A percentile compares a stretch with the other conserved stretches of the same genome.
Conservation (phyloP, 108 stramenopile genomes). For the Fragilariopsis cylindrus region DNA sequence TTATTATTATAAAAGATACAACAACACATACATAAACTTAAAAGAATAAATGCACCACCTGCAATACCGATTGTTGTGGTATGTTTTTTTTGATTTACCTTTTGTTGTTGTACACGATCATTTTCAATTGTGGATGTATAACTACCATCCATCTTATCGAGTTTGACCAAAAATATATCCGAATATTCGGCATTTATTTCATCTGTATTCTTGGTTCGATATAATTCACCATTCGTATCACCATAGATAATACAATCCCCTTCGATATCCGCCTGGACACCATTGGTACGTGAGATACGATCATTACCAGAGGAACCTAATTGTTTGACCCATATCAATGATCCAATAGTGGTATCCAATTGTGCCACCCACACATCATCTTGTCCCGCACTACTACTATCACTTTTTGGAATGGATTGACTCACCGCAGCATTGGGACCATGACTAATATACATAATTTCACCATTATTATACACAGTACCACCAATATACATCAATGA, state of each 20-base stretch:
- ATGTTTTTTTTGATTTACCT: too few species aligned
- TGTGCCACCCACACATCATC: constrained; percentile 40
- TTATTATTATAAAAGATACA: too few species aligned
- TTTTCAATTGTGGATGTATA: not conserved
- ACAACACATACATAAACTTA: too few species aligned
- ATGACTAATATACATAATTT: not conserved
- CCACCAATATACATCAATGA: constrained; percentile 23
- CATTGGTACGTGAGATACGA: constrained; percentile 27
- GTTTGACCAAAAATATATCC: constrained; percentile 23
- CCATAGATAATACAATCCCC: constrained; percentile 44
- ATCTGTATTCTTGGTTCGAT: constrained; percentile 15
- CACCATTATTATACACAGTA: constrained; percentile 25
- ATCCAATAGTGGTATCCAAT: constrained; percentile 26
- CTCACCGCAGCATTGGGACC: not conserved
- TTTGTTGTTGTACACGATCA: too few species aligned
- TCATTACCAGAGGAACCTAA: constrained; percentile 32
- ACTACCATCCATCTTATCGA: constrained; percentile 3
- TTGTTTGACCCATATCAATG: constrained; percentile 17
- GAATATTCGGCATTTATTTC: not conserved
- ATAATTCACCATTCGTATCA: constrained; percentile 40
- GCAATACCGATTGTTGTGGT: too few species aligned
- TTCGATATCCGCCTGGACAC: constrained; percentile 19
- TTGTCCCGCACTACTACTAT: constrained; percentile 19
- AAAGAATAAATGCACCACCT: too few species aligned
- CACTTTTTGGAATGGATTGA: not conserved